Evolutionary conservation across 306 rosid species (phyloP).

Genomic region (Quercus variabilis): DNA sequence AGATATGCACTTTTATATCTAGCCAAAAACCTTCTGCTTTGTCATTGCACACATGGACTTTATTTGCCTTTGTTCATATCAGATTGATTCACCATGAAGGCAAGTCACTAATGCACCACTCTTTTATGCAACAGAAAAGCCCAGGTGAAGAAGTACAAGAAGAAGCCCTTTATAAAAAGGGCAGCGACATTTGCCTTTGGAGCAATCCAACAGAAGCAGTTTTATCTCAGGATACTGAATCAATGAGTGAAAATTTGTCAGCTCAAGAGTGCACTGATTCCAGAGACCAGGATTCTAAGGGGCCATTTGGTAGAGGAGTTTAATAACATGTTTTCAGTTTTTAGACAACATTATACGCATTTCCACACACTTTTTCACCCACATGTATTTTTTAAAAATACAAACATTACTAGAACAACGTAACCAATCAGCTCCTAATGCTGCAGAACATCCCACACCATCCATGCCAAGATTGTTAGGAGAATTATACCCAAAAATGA

Average conservation of each 20-base stretch:
- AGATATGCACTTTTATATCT: background rate
- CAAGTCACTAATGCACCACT: background rate
- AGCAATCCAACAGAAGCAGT: slow-evolving; percentile 24
- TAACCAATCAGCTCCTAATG: background rate
- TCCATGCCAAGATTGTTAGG: slow-evolving; percentile 46
- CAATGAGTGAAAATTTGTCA: slow-evolving; percentile 1
- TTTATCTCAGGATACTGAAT: slow-evolving; percentile 15
- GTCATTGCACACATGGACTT: background rate
- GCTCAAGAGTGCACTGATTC: slow-evolving; percentile 24
- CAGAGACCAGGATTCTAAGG: slow-evolving; percentile 20
- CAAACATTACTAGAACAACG: too few species aligned
- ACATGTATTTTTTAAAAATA: too few species aligned
- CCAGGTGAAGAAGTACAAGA: slow-evolving; percentile 39
- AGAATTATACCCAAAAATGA: slow-evolving; percentile 42
- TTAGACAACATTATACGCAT: too few species aligned
- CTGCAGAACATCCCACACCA: slow-evolving; percentile 20
- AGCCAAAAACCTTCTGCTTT: background rate
- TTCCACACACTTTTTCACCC: too few species aligned
- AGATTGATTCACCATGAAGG: background rate
- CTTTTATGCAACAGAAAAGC: slow-evolving; percentile 45
- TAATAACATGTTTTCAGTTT: too few species aligned
- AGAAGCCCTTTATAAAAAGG: slow-evolving; percentile 27
- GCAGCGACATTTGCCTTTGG: background rate
- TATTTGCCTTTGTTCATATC: background rate
- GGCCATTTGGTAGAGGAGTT: too few species aligned